These are phyloP conservation scores for Vitis rupestris DNA, from an alignment of 164 flowering plant genomes.

Conservation along the genomic window DNA sequence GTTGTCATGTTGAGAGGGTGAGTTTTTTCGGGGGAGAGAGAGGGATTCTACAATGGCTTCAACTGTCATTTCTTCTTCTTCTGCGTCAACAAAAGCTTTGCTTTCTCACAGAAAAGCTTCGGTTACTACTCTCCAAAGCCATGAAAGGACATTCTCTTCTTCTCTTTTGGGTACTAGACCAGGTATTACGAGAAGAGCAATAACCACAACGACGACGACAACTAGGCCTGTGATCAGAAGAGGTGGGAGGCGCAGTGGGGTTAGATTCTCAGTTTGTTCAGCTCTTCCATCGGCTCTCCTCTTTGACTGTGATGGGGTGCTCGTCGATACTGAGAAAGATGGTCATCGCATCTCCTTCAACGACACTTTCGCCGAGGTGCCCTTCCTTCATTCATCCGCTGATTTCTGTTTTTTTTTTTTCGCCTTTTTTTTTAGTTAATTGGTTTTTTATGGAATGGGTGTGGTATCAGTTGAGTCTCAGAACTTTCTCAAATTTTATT, in stretches of 20 bases:
- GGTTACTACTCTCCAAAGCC: slow-evolving; percentile 7
- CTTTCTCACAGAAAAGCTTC: slow-evolving; percentile 1
- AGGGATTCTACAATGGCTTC: slow-evolving; percentile 23
- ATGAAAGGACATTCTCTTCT: slow-evolving; percentile 14
- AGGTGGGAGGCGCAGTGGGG: slow-evolving; percentile 6
- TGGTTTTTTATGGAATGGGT: not conserved
- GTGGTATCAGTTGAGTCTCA: not conserved
- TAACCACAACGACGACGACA: not conserved
- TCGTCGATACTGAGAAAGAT: slow-evolving; percentile 95
- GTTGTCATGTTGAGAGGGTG: not conserved
- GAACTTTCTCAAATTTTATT: not conserved
- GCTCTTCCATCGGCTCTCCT: slow-evolving; percentile 81
- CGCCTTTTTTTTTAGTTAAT: not conserved
- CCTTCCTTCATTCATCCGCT: not conserved
- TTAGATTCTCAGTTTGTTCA: slow-evolving; percentile 43
- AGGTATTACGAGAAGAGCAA: not conserved
- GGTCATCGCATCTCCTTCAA: slow-evolving; percentile 93
- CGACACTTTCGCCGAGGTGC: slow-evolving; percentile 81
- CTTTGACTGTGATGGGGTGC: slow-evolving; percentile 94
- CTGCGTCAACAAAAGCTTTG: slow-evolving; percentile 2
- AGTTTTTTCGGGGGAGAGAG: not conserved
- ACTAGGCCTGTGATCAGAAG: not conserved
- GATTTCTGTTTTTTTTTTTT: not conserved
- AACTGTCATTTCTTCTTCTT: slow-evolving; percentile 15
- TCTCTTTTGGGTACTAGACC: slow-evolving; percentile 12